Conservation (phyloP, 768 basidiomycete species). For the Naganishia friedmannii region DNA sequence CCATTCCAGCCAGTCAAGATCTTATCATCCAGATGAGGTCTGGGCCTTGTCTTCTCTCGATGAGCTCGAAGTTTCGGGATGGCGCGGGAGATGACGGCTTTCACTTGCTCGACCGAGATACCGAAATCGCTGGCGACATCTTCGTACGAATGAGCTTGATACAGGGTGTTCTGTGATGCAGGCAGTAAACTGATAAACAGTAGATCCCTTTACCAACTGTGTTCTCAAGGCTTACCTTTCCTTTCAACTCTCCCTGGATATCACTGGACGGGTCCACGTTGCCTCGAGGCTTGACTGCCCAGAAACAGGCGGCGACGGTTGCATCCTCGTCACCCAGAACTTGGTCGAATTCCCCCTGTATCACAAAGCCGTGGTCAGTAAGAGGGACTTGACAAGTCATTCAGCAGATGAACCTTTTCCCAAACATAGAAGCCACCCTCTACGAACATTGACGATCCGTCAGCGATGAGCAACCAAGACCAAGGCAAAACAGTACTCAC, state of each 20-base stretch:
- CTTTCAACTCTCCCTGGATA: constrained; percentile 52
- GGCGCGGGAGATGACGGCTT: constrained; percentile 34
- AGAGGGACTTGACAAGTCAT: background rate
- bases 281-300: constrained; percentile 51
- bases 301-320: constrained; percentile 49
- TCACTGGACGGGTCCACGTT: constrained; percentile 54
- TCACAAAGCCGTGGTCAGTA: background rate
- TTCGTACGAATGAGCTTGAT: constrained; percentile 32
- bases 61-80: constrained; percentile 43
- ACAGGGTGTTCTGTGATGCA: constrained; percentile 41
- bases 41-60: constrained; percentile 51
- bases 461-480: background rate
- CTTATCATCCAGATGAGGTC: constrained; percentile 56
- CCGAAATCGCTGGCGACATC: constrained; percentile 32
- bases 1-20: constrained; percentile 56
- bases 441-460: constrained; percentile 23
- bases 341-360: constrained; percentile 47
- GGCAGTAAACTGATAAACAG: background rate
- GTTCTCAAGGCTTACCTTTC: constrained; percentile 39
- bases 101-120: constrained; percentile 38
- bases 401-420: constrained; percentile 31
- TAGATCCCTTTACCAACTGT: background rate
- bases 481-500: constrained; percentile 29
- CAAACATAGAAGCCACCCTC: constrained; percentile 56
- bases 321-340: constrained; percentile 45